Conservation (phyloP, 495 filamentous ascomycete genomes). For the Penicillium goetzii region DNA sequence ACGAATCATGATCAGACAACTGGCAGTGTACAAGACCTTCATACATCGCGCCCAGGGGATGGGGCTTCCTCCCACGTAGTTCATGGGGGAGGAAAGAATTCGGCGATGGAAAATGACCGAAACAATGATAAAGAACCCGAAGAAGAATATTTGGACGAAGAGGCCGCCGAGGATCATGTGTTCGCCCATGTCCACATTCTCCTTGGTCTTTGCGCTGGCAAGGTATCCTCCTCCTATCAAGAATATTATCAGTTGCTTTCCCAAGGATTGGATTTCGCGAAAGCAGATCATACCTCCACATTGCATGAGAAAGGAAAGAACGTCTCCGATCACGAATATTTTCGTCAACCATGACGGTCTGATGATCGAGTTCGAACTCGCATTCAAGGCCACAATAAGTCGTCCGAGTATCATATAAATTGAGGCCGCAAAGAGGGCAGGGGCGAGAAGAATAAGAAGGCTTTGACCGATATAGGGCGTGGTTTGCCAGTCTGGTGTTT, state of each 20-base stretch:
- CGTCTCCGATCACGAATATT: constrained; percentile 37
- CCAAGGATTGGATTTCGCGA: background rate
- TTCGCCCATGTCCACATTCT: constrained; percentile 40
- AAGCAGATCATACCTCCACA: constrained; percentile 20
- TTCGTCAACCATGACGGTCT: constrained; percentile 27
- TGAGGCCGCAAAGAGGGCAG: constrained; percentile 54
- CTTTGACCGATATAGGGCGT: constrained; percentile 47
- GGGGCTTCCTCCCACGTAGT: constrained; percentile 1
- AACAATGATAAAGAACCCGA: constrained; percentile 47
- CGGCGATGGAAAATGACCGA: constrained; percentile 46
- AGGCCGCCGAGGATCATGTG: constrained; percentile 51
- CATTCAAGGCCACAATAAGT: constrained; percentile 46
- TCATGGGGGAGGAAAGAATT: constrained; percentile 30
- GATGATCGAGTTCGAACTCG: constrained; percentile 32
- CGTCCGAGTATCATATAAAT: constrained; percentile 60
- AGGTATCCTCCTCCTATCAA: constrained; percentile 29
- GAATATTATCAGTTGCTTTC: background rate
- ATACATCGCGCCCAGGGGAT: constrained; percentile 54
- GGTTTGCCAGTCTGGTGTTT: constrained; percentile 23
- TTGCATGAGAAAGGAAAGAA: constrained; percentile 32
- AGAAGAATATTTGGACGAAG: constrained; percentile 48
- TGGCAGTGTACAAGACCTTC: constrained; percentile 54
- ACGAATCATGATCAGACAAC: constrained; percentile 60
- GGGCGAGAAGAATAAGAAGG: constrained; percentile 49
- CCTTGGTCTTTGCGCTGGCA: constrained; percentile 27